Conservation (phyloP, 495 filamentous ascomycete species). For the Elaphomyces granulatus region DNA sequence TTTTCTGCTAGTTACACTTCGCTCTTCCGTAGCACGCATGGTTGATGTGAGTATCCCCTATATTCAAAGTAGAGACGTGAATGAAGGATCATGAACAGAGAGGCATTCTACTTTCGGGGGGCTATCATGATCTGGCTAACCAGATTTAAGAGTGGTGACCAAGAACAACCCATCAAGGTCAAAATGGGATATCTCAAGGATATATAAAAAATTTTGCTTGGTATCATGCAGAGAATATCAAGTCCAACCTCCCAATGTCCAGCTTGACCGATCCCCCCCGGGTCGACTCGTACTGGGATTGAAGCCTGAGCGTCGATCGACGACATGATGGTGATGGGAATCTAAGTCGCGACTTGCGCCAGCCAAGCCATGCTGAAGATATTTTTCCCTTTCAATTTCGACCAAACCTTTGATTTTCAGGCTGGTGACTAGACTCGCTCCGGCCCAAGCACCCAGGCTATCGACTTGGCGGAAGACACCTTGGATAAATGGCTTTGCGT, state of each 20-base stretch:
- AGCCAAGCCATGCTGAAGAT: constrained; percentile 58
- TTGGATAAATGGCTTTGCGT: constrained; percentile 27
- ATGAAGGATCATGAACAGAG: no score
- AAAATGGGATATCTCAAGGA: no score
- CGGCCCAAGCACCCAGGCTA: constrained; percentile 77
- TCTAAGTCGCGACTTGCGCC: constrained; percentile 56
- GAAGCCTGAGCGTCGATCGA: constrained; percentile 39
- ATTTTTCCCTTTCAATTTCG: constrained; percentile 75
- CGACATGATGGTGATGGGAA: constrained; percentile 33
- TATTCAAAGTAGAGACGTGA: no score
- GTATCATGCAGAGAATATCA: no score
- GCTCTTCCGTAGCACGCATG: no score
- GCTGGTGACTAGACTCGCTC: constrained; percentile 65
- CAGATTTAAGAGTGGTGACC: no score
- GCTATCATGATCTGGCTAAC: no score
- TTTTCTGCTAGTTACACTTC: no score
- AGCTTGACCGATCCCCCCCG: constrained; percentile 47
- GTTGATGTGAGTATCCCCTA: no score
- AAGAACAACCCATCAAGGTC: no score
- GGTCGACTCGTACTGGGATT: constrained; percentile 24
- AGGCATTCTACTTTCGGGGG: no score
- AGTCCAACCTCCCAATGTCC: constrained; percentile 73
- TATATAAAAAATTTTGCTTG: no score
- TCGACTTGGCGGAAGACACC: constrained; percentile 63
- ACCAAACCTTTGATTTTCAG: constrained; percentile 67